Evolutionary conservation across 495 filamentous ascomycete genomes (phyloP).

Genomic region (Xylaria grammica): DNA sequence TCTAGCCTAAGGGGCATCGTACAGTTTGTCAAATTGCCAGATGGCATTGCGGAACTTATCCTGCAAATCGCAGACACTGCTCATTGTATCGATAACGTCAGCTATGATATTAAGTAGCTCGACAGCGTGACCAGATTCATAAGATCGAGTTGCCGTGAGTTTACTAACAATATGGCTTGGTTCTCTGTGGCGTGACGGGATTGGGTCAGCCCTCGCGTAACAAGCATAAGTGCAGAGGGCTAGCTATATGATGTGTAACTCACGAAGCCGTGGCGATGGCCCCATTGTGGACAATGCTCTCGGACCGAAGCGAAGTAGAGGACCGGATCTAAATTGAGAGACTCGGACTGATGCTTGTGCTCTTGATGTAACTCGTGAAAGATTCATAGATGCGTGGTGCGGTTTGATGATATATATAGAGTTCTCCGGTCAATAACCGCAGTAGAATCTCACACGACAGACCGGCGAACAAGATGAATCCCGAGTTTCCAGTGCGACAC

Average conservation of each 20-base stretch:
- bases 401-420: background rate
- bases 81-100: background rate
- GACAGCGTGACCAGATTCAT: no score
- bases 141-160: no score
- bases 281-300: slow-evolving; percentile 32
- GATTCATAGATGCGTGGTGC: background rate
- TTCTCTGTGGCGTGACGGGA: slow-evolving; percentile 53
- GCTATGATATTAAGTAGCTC: background rate
- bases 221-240: background rate
- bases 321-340: background rate
- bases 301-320: slow-evolving; percentile 4
- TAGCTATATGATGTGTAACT: slow-evolving; percentile 19
- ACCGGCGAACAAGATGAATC: no score
- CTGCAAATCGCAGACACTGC: slow-evolving; percentile 93
- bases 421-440: no score
- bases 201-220: slow-evolving; percentile 19
- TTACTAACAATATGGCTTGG: slow-evolving; percentile 71
- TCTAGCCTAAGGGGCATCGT: no score
- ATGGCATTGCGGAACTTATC: slow-evolving; percentile 87
- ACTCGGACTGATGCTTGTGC: background rate
- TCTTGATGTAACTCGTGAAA: background rate
- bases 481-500: slow-evolving; percentile 5
- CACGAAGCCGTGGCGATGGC: slow-evolving; percentile 48
- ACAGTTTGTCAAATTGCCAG: slow-evolving; percentile 82
- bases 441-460: no score